Evolutionary conservation across 202 grass and related monocot genomes (phyloP).

Genomic region (Zizania palustris): DNA sequence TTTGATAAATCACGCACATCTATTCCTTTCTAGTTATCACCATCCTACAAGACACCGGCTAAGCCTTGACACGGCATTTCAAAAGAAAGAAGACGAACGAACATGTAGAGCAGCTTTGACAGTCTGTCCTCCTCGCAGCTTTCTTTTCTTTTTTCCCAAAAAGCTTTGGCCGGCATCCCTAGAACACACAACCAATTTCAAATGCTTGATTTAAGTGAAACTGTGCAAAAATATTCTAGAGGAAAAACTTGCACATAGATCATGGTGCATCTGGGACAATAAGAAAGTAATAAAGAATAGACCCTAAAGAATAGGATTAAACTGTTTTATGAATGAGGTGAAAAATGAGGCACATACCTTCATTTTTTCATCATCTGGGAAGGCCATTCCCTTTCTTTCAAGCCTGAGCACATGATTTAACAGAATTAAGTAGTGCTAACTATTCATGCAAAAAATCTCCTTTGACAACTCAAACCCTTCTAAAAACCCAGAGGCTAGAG

Average conservation of each 20-base stretch:
- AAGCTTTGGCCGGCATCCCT: constrained; percentile 60
- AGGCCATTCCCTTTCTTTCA: constrained; percentile 48
- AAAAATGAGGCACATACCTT: constrained; percentile 51
- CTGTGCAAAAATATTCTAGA: constrained; percentile 13
- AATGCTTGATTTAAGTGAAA: constrained; percentile 31
- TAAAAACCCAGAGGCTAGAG: no score
- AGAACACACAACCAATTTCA: constrained; percentile 41
- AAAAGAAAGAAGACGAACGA: constrained; percentile 37
- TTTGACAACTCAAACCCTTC: no score
- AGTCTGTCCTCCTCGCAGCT: constrained; percentile 50
- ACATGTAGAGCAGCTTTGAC: constrained; percentile 49
- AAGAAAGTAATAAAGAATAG: background rate
- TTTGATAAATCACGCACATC: background rate
- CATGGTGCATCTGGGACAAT: no score
- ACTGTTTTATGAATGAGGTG: constrained; percentile 10
- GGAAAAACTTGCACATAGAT: background rate
- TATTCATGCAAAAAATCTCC: no score
- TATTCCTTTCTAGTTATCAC: constrained; percentile 15
- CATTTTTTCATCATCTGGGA: constrained; percentile 60
- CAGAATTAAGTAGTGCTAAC: background rate
- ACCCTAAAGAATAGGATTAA: background rate
- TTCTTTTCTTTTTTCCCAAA: constrained; percentile 79
- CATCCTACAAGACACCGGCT: constrained; percentile 4
- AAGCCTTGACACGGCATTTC: background rate
- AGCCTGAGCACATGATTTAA: constrained; percentile 13